Conservation (phyloP, 106 monocot genomes). For the Dendrobium nobile region DNA sequence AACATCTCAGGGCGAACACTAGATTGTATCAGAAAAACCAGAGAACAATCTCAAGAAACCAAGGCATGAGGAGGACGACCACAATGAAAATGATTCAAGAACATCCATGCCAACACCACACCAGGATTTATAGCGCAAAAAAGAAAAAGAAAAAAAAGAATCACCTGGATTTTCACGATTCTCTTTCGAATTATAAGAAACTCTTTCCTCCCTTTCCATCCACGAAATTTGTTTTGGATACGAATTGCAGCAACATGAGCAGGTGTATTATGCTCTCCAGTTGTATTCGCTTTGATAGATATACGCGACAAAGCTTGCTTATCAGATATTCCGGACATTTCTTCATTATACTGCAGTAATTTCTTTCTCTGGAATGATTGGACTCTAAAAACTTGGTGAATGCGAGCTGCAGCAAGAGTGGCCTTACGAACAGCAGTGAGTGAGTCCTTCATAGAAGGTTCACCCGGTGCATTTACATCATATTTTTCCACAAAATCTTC, state of each 20-base stretch:
- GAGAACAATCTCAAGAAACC: neutral
- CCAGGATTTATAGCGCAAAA: neutral
- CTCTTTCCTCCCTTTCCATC: constrained; percentile 87
- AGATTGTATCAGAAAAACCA: too few relatives aligned
- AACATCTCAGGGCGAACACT: too few relatives aligned
- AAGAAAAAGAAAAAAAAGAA: neutral
- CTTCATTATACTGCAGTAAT: constrained; percentile 33
- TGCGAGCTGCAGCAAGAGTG: constrained; percentile 63
- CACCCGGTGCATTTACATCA: constrained; percentile 27
- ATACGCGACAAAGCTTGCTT: constrained; percentile 58
- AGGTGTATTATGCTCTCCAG: constrained; percentile 41
- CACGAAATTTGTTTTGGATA: constrained; percentile 88
- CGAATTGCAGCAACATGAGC: constrained; percentile 59
- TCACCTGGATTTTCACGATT: constrained; percentile 85
- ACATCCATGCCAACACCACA: neutral
- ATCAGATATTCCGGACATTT: constrained; percentile 47
- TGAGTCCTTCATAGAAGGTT: constrained; percentile 50
- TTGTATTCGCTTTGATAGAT: constrained; percentile 29
- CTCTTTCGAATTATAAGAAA: constrained; percentile 56
- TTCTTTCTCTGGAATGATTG: constrained; percentile 83
- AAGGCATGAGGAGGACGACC: neutral
- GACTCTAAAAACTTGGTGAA: constrained; percentile 74
- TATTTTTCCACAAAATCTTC: constrained; percentile 25
- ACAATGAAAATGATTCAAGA: neutral
- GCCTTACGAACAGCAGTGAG: constrained; percentile 69